Percentiles rank a stretch among this genome's conserved stretches.
These are phyloP conservation scores for Cinchona pubescens DNA, from an alignment of 257 asterid species.

Conservation along the genomic window DNA sequence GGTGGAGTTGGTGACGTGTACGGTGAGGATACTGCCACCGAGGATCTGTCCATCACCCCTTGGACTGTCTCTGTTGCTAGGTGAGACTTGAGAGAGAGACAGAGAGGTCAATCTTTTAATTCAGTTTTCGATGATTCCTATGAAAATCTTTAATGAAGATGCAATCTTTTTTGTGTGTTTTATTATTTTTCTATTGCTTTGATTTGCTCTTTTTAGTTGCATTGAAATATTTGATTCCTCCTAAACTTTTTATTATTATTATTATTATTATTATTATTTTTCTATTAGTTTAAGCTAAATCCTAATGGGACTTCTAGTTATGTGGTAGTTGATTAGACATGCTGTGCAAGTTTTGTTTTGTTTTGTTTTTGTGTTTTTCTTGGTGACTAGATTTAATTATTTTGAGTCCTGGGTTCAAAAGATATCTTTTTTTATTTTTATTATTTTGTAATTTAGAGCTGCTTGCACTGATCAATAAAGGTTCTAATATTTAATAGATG, in stretches of 20 bases:
- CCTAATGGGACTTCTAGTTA: background rate
- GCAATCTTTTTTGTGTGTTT: background rate
- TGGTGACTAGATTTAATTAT: background rate
- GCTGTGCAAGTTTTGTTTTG: background rate
- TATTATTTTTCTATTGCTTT: background rate
- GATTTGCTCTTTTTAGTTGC: background rate
- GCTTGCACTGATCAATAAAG: background rate
- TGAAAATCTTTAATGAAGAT: background rate
- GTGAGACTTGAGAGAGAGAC: too few relatives aligned
- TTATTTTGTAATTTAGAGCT: background rate
- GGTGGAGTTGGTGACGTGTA: conserved; percentile 49
- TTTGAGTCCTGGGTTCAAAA: background rate
- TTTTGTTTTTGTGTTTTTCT: background rate
- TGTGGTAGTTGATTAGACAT: background rate
- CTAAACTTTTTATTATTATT: too few relatives aligned
- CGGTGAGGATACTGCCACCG: conserved; percentile 49
- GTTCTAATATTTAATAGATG: background rate
- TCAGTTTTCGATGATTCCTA: conserved; percentile 9
- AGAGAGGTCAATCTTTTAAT: too few relatives aligned
- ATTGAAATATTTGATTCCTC: background rate
- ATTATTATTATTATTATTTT: background rate
- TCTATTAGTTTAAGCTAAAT: background rate
- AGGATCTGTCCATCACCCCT: conserved; percentile 49
- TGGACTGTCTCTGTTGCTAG: conserved; percentile 54
- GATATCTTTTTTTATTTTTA: background rate